These are phyloP conservation scores for Neobulgaria alba DNA, from an alignment of 2,329 filamentous ascomycete genomes.

Conservation along the genomic window DNA sequence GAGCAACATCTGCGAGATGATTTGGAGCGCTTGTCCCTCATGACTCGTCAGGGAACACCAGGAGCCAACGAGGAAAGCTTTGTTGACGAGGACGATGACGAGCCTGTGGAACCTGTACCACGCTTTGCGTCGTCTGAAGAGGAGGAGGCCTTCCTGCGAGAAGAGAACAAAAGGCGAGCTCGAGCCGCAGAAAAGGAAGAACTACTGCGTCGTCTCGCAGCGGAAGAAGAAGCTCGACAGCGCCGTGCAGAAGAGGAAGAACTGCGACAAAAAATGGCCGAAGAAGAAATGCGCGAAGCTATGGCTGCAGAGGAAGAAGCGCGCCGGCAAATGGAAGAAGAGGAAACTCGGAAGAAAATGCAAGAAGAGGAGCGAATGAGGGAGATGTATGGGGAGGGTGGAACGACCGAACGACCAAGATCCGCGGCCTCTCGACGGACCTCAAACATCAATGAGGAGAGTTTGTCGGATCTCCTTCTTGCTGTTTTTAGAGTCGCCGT, in stretches of 20 bases:
- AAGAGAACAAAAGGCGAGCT: conserved; percentile 5
- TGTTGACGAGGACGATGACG: conserved; percentile 18
- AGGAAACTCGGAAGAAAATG: conserved; percentile 32
- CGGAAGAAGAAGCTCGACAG: conserved; percentile 6
- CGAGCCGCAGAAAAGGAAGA: conserved; percentile 8
- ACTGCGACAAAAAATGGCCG: conserved; percentile 18
- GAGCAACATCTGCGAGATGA: conserved; percentile 49
- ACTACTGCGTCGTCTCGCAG: neutral
- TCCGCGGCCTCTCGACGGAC: conserved; percentile 1
- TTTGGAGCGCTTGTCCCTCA: conserved; percentile 39
- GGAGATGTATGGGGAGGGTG: conserved; percentile 40
- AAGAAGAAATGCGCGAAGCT: conserved; percentile 36
- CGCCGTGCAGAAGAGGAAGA: conserved; percentile 41
- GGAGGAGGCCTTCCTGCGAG: conserved; percentile 4
- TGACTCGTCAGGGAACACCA: neutral
- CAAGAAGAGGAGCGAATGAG: conserved; percentile 42
- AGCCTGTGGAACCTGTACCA: conserved; percentile 9
- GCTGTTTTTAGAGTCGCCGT: conserved; percentile 46
- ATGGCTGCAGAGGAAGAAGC: conserved; percentile 41
- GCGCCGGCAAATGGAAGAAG: conserved; percentile 14
- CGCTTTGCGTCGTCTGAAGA: conserved; percentile 3
- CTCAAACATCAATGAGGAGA: conserved; percentile 29
- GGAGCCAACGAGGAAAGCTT: conserved; percentile 14
- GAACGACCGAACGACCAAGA: neutral
- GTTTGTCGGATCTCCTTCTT: conserved; percentile 44